Evolutionary conservation across 2,329 filamentous ascomycete species (phyloP).

Genomic region (Aphanocladium album): DNA sequence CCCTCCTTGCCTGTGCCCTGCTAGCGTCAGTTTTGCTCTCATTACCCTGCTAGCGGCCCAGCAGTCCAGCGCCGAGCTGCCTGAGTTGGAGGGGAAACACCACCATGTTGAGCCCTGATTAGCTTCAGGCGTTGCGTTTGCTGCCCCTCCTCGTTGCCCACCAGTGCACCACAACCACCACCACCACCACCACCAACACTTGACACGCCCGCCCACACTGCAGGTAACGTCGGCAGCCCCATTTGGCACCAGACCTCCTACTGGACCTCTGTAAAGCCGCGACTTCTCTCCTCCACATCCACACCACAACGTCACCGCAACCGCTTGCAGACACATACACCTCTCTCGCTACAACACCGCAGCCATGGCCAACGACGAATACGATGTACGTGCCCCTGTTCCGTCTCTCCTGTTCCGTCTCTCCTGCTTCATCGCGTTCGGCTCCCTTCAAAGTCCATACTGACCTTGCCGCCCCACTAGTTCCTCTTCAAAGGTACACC

Average conservation of each 20-base stretch:
- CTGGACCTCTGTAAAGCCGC: constrained; percentile 4
- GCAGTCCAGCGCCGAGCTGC: not conserved
- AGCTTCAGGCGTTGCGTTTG: not conserved
- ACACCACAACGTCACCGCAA: constrained; percentile 11
- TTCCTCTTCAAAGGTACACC: constrained; percentile 95
- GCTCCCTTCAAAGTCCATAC: constrained; percentile 16
- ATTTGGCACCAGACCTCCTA: constrained; percentile 7
- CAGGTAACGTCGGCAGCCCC: constrained; percentile 1
- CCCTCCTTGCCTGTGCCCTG: not conserved
- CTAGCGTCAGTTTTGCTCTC: not conserved
- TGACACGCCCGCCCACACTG: not conserved
- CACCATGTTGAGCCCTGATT: not conserved
- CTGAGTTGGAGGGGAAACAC: not conserved
- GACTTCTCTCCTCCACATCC: constrained; percentile 14
- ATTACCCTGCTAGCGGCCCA: not conserved
- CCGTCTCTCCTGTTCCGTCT: constrained; percentile 20
- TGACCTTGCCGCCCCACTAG: constrained; percentile 45
- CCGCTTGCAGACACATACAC: constrained; percentile 7
- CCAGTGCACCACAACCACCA: not conserved
- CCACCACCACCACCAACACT: too few relatives aligned
- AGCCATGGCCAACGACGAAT: constrained; percentile 99
- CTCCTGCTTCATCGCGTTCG: constrained; percentile 13
- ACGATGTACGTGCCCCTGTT: constrained; percentile 70
- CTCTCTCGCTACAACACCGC: constrained; percentile 21
- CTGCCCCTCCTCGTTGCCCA: not conserved